phyloP scores from a whole-genome alignment of 352 stramenopile species.

The Phytophthora hibernalis region DNA sequence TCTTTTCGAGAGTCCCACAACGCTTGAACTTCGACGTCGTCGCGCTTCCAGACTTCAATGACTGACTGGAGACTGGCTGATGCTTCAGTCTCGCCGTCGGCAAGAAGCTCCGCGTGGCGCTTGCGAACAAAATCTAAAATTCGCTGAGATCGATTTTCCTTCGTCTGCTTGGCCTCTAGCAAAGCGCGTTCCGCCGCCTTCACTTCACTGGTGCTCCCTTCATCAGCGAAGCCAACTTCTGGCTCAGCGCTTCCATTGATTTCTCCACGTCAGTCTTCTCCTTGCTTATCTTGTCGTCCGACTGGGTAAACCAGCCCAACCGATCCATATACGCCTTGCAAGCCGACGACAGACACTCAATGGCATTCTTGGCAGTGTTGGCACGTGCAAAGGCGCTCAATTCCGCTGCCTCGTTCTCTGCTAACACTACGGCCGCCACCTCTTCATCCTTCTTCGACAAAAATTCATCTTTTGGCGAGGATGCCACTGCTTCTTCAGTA shows the following conservation, averaged over 20 bases:
- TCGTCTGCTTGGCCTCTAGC: conserved; percentile 32
- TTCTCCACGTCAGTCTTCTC: conserved; percentile 27
- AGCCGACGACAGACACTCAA: conserved; percentile 48
- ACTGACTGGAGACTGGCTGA: conserved; percentile 44
- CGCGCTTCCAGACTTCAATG: conserved; percentile 41
- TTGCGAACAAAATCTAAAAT: conserved; percentile 46
- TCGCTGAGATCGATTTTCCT: conserved; percentile 38
- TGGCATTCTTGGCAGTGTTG: conserved; percentile 47
- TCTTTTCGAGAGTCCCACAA: conserved; percentile 39
- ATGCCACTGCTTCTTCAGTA: conserved; percentile 30
- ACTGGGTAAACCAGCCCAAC: conserved; percentile 43
- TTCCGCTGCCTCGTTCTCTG: conserved; percentile 20
- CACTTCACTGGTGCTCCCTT: conserved; percentile 34
- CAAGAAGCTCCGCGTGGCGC: conserved; percentile 39
- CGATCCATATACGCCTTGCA: conserved; percentile 50
- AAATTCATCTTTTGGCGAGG: conserved; percentile 20
- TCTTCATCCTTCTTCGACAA: conserved; percentile 34
- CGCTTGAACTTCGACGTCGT: conserved; percentile 44
- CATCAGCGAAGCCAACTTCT: conserved; percentile 25
- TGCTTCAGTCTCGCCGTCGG: conserved; percentile 36
- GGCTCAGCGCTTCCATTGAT: conserved; percentile 35
- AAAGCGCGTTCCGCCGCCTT: conserved; percentile 33
- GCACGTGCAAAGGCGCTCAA: conserved; percentile 42
- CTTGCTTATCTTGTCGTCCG: conserved; percentile 15
- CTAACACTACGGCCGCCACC: conserved; percentile 28